phyloP scores from a whole-genome alignment of 257 asterid genomes.

The Solanum bulbocastanum region DNA sequence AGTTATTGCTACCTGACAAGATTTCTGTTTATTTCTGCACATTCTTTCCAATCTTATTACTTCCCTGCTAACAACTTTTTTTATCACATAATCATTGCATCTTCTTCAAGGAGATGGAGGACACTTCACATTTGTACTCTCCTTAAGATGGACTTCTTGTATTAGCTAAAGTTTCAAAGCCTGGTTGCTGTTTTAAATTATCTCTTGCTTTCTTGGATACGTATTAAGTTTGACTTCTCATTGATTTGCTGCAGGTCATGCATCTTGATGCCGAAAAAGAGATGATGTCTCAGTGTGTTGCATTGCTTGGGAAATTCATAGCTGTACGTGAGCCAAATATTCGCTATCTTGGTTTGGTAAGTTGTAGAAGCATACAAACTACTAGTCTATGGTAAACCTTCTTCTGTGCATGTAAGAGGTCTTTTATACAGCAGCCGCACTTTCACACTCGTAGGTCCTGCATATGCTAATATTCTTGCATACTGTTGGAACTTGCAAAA shows the following conservation, averaged over 20 bases:
- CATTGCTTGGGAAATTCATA: conserved; percentile 89
- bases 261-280: conserved; percentile 98
- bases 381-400: not conserved
- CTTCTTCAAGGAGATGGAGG: not conserved
- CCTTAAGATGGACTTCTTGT: not conserved
- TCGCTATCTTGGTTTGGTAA: conserved; percentile 93
- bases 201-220: not conserved
- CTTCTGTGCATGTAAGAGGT: not conserved
- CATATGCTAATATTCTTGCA: not conserved
- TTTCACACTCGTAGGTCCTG: not conserved
- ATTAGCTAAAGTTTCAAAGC: not conserved
- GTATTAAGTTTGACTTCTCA: not conserved
- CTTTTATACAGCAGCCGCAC: not conserved
- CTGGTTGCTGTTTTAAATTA: not conserved
- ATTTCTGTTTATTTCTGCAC: not conserved
- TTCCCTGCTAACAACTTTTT: not conserved
- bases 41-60: not conserved
- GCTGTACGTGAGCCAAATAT: conserved; percentile 97
- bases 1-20: not conserved
- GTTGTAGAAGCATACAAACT: conserved; percentile 7
- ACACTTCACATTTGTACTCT: not conserved
- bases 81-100: not conserved
- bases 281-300: conserved; percentile 99
- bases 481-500: not conserved
- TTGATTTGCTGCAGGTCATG: conserved; percentile 58